phyloP scores from a whole-genome alignment of 192 early-diverging fungal genomes.

The Coemansia javaensis region DNA sequence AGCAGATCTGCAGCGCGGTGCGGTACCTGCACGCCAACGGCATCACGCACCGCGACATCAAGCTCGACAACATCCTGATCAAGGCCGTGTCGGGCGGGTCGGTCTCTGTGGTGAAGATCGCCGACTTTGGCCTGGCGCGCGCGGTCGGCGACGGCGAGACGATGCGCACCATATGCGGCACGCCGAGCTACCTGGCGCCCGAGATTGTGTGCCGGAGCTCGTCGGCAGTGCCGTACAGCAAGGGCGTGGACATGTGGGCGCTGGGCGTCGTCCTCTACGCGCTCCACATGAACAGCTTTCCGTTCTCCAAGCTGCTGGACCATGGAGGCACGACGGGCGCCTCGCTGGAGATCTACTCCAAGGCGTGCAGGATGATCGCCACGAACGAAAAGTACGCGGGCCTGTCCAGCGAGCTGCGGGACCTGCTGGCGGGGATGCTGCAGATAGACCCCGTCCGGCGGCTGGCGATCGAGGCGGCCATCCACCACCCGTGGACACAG shows the following conservation, averaged over 20 bases:
- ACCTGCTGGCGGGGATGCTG: slow-evolving; percentile 29
- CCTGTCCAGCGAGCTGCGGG: slow-evolving; percentile 18
- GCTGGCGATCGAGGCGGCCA: slow-evolving; percentile 22
- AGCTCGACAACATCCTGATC: slow-evolving; percentile 71
- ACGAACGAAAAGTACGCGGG: slow-evolving; percentile 13
- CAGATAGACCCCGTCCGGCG: slow-evolving; percentile 18
- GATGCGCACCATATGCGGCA: slow-evolving; percentile 54
- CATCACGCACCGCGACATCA: slow-evolving; percentile 94
- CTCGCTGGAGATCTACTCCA: slow-evolving; percentile 23
- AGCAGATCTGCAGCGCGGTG: slow-evolving; percentile 44
- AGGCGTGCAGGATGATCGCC: slow-evolving; percentile 15
- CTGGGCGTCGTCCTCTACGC: slow-evolving; percentile 48
- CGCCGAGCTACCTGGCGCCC: slow-evolving; percentile 55
- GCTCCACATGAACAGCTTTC: slow-evolving; percentile 40
- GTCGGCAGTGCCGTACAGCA: slow-evolving; percentile 30
- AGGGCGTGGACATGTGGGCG: slow-evolving; percentile 49
- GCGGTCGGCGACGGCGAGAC: slow-evolving; percentile 41
- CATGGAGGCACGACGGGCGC: slow-evolving; percentile 4
- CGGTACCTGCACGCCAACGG: slow-evolving; percentile 75
- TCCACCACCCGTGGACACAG: slow-evolving; percentile 43
- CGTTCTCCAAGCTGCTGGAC: slow-evolving; percentile 26
- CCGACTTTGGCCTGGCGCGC: slow-evolving; percentile 66
- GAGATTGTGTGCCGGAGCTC: slow-evolving; percentile 46
- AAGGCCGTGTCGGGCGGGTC: slow-evolving; percentile 10
- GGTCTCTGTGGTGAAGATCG: slow-evolving; percentile 42